Evolutionary conservation across 257 asterid species (phyloP).

Genomic region (Petunia secreta): DNA sequence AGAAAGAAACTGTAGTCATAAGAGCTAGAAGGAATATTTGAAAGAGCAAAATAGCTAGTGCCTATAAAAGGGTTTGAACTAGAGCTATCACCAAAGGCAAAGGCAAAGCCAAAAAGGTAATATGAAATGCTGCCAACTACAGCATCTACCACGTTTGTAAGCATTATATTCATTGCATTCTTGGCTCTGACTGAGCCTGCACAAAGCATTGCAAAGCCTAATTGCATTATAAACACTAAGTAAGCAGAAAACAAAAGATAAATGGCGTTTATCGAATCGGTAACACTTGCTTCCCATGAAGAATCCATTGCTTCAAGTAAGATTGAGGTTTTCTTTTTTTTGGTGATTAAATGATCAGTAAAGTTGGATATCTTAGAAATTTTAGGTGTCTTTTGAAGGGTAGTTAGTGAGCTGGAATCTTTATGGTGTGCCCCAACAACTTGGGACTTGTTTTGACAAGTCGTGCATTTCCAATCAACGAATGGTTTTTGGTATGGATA

Average conservation of each 20-base stretch:
- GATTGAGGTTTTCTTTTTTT: too few relatives aligned
- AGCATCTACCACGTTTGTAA: constrained; percentile 90
- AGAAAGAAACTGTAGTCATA: constrained; percentile 64
- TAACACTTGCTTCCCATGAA: constrained; percentile 68
- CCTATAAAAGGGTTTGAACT: constrained; percentile 82
- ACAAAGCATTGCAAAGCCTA: constrained; percentile 69
- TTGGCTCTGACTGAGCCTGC: constrained; percentile 76
- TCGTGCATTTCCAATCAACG: constrained; percentile 33
- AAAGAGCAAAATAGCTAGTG: constrained; percentile 63
- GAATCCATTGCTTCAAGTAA: constrained; percentile 40
- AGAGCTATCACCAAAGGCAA: constrained; percentile 74
- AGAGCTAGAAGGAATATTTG: constrained; percentile 44
- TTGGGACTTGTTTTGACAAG: constrained; percentile 33
- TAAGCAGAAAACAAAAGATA: constrained; percentile 67
- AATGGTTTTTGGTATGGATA: constrained; percentile 28
- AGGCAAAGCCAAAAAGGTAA: constrained; percentile 82
- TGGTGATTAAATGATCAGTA: too few relatives aligned
- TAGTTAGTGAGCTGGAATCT: too few relatives aligned
- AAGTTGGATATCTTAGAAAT: too few relatives aligned
- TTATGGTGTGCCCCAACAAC: too few relatives aligned
- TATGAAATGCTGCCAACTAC: constrained; percentile 87
- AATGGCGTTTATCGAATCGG: constrained; percentile 54
- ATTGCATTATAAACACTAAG: constrained; percentile 60
- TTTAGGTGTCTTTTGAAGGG: too few relatives aligned
- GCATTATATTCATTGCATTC: constrained; percentile 86